phyloP scores from a whole-genome alignment of 352 stramenopile species.

The Pythium folliculosum region DNA sequence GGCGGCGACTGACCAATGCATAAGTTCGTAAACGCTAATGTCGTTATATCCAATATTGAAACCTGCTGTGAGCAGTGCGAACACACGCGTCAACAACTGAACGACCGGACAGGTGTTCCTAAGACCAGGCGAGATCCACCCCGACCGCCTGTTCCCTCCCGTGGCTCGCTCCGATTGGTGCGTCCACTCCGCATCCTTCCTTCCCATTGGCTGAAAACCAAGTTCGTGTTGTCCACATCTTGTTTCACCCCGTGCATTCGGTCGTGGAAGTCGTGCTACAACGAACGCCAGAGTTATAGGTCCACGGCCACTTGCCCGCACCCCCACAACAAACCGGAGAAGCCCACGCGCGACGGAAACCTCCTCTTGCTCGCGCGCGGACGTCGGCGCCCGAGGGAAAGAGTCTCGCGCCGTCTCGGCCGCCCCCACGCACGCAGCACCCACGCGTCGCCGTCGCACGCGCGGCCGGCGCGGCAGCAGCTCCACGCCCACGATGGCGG shows the following conservation, averaged over 20 bases:
- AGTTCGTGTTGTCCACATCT: background rate
- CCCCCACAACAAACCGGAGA: conserved; percentile 2
- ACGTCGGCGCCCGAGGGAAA: background rate
- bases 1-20: background rate
- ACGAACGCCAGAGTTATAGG: conserved; percentile 18
- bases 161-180: background rate
- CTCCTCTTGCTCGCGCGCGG: background rate
- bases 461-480: background rate
- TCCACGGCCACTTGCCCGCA: background rate
- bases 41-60: conserved; percentile 26
- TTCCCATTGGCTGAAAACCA: conserved; percentile 15
- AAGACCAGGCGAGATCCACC: conserved; percentile 10
- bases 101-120: conserved; percentile 17
- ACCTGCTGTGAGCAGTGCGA: background rate
- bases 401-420: background rate
- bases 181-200: too few species aligned
- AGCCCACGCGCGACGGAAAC: conserved; percentile 10
- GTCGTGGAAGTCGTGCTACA: background rate
- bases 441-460: background rate
- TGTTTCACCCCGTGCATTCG: background rate
- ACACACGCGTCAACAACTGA: background rate
- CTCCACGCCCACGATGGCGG: conserved; percentile 17
- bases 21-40: background rate
- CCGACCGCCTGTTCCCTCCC: background rate
- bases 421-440: background rate